Conservation (phyloP, 2,329 filamentous ascomycete genomes). For the Sarocladium kiliense region DNA sequence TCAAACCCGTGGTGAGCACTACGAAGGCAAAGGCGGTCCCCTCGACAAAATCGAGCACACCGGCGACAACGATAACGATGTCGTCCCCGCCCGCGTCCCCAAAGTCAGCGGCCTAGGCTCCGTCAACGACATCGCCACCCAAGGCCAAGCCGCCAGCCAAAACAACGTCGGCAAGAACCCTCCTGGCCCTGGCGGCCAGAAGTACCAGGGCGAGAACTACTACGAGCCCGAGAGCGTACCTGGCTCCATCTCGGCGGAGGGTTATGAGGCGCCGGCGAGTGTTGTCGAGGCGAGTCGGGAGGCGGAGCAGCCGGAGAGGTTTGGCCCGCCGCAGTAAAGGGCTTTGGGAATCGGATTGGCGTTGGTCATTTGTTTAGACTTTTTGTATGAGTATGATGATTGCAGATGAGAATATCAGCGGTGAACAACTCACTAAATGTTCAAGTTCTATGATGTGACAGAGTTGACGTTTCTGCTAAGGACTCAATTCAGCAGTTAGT, state of each 20-base stretch:
- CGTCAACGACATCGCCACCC: slow-evolving; percentile 23
- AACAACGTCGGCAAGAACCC: slow-evolving; percentile 32
- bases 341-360: no score
- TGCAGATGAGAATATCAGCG: background rate
- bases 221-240: slow-evolving; percentile 35
- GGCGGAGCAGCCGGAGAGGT: slow-evolving; percentile 15
- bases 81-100: slow-evolving; percentile 20
- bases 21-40: slow-evolving; percentile 38
- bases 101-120: slow-evolving; percentile 19
- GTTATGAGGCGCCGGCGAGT: slow-evolving; percentile 34
- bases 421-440: background rate
- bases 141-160: slow-evolving; percentile 32
- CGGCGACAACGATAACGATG: slow-evolving; percentile 33
- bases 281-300: slow-evolving; percentile 31
- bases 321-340: slow-evolving; percentile 3
- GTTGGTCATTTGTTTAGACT: no score
- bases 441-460: background rate
- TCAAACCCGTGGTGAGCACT: slow-evolving; percentile 38
- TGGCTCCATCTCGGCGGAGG: slow-evolving; percentile 36
- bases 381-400: slow-evolving; percentile 4
- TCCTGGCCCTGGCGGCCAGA: slow-evolving; percentile 27
- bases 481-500: no score
- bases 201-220: slow-evolving; percentile 36
- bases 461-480: no score
- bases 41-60: slow-evolving; percentile 29